These are phyloP conservation scores for Clavispora phyllophila DNA, from an alignment of 805 yeast genomes.

Conservation along the genomic window DNA sequence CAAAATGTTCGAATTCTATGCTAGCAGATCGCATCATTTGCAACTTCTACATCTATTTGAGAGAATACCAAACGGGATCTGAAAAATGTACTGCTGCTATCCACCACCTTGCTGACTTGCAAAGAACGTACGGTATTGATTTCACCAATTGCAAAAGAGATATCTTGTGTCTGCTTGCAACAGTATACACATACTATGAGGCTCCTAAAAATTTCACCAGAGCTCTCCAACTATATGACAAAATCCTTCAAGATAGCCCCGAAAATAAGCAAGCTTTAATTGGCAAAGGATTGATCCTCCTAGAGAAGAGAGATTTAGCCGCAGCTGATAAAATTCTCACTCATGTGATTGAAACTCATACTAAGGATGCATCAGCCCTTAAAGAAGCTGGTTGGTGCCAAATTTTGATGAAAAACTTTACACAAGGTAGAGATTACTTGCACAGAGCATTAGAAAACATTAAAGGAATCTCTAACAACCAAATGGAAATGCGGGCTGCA, in stretches of 20 bases:
- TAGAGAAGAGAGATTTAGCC: slow-evolving; percentile 55
- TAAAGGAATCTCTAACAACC: slow-evolving; percentile 47
- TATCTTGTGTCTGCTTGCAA: slow-evolving; percentile 62
- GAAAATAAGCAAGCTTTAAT: slow-evolving; percentile 57
- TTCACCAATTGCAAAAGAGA: slow-evolving; percentile 53
- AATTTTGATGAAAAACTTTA: slow-evolving; percentile 46
- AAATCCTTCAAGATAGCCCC: slow-evolving; percentile 40
- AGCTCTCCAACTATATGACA: slow-evolving; percentile 69
- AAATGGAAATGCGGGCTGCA: slow-evolving; percentile 53
- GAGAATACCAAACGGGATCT: slow-evolving; percentile 61
- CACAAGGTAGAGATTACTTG: slow-evolving; percentile 50
- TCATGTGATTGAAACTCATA: slow-evolving; percentile 43
- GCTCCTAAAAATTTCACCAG: slow-evolving; percentile 82
- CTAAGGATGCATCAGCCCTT: slow-evolving; percentile 54
- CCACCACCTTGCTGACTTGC: slow-evolving; percentile 44
- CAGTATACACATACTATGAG: slow-evolving; percentile 76
- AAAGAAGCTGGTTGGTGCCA: slow-evolving; percentile 78
- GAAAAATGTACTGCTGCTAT: slow-evolving; percentile 59
- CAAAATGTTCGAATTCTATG: slow-evolving; percentile 37
- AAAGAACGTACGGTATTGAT: slow-evolving; percentile 41
- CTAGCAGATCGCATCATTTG: slow-evolving; percentile 65
- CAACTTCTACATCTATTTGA: slow-evolving; percentile 51
- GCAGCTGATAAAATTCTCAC: slow-evolving; percentile 52
- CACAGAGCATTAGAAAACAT: slow-evolving; percentile 36
- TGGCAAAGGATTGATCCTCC: slow-evolving; percentile 76